A percentile compares a stretch with the other conserved stretches of the same genome.
These are phyloP conservation scores for Aspergillus udagawae DNA, from an alignment of 2,329 filamentous ascomycete species.

Conservation along the genomic window DNA sequence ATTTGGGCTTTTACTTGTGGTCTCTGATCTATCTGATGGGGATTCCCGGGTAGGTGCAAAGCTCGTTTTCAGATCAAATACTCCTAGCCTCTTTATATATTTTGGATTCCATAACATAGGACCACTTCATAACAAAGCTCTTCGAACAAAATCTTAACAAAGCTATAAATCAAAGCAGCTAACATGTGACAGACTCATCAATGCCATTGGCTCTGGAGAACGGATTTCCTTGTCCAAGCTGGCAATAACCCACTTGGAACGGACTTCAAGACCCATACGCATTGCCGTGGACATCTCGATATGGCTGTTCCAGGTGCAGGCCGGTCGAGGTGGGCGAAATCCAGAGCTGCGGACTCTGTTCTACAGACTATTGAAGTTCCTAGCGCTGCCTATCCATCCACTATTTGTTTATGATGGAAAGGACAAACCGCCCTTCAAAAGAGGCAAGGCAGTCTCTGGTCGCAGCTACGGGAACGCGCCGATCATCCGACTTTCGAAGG, in stretches of 20 bases:
- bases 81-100: slow-evolving; percentile 5
- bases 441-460: slow-evolving; percentile 63
- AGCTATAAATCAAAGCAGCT: slow-evolving; percentile 6
- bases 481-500: slow-evolving; percentile 73
- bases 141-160: too few species aligned
- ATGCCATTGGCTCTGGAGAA: slow-evolving; percentile 77
- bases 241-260: slow-evolving; percentile 70
- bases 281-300: slow-evolving; percentile 93
- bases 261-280: slow-evolving; percentile 68
- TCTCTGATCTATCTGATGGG: slow-evolving; percentile 31
- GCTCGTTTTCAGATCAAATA: background rate
- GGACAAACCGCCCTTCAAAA: slow-evolving; percentile 80
- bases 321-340: slow-evolving; percentile 79
- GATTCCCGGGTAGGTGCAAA: slow-evolving; percentile 40
- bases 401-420: slow-evolving; percentile 89
- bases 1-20: slow-evolving; percentile 1
- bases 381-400: slow-evolving; percentile 74
- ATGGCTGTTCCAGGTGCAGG: slow-evolving; percentile 93
- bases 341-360: slow-evolving; percentile 89
- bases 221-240: slow-evolving; percentile 79
- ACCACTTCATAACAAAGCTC: too few species aligned
- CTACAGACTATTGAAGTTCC: slow-evolving; percentile 77
- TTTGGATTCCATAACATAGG: background rate
- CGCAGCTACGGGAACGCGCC: slow-evolving; percentile 57
- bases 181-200: slow-evolving; percentile 65